These are phyloP conservation scores for Rhizopus microsporus DNA, from an alignment of 371 early-diverging fungal genomes.

Conservation along the genomic window DNA sequence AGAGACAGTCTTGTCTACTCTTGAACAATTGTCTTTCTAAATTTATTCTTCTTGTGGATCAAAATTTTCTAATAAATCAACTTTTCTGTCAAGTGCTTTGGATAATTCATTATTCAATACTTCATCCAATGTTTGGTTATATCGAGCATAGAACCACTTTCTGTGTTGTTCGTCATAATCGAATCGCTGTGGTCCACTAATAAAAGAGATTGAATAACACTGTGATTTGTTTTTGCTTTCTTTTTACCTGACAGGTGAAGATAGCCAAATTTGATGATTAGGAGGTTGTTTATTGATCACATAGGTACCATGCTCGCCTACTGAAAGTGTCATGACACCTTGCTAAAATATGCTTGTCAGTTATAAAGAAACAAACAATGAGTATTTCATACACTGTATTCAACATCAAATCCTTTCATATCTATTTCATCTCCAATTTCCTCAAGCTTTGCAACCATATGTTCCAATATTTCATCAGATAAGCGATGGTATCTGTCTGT, in stretches of 20 bases:
- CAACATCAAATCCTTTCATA: slow-evolving; percentile 77
- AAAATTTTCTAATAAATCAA: slow-evolving; percentile 39
- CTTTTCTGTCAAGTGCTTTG: slow-evolving; percentile 28
- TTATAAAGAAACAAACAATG: neutral
- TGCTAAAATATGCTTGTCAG: slow-evolving; percentile 25
- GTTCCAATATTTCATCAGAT: slow-evolving; percentile 73
- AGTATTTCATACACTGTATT: slow-evolving; percentile 70
- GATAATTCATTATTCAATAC: slow-evolving; percentile 72
- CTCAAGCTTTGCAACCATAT: slow-evolving; percentile 75
- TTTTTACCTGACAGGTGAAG: slow-evolving; percentile 83
- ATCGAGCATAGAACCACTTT: slow-evolving; percentile 79
- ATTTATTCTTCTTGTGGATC: slow-evolving; percentile 19
- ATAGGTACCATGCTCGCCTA: slow-evolving; percentile 89
- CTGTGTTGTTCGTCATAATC: slow-evolving; percentile 63
- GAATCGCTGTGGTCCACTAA: slow-evolving; percentile 89
- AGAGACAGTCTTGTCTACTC: slow-evolving; percentile 40
- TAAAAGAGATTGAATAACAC: slow-evolving; percentile 15
- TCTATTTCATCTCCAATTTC: slow-evolving; percentile 75
- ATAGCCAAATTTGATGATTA: slow-evolving; percentile 98
- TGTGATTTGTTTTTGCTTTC: neutral
- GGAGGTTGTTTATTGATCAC: slow-evolving; percentile 99
- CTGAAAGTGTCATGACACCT: slow-evolving; percentile 89
- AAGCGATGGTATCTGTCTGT: slow-evolving; percentile 67
- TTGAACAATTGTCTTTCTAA: slow-evolving; percentile 28
- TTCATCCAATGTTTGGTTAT: slow-evolving; percentile 65